A percentile compares a stretch with the other conserved stretches of the same genome.
Conservation (phyloP, 2,329 filamentous ascomycete species). For the Fusarium stilboides region DNA sequence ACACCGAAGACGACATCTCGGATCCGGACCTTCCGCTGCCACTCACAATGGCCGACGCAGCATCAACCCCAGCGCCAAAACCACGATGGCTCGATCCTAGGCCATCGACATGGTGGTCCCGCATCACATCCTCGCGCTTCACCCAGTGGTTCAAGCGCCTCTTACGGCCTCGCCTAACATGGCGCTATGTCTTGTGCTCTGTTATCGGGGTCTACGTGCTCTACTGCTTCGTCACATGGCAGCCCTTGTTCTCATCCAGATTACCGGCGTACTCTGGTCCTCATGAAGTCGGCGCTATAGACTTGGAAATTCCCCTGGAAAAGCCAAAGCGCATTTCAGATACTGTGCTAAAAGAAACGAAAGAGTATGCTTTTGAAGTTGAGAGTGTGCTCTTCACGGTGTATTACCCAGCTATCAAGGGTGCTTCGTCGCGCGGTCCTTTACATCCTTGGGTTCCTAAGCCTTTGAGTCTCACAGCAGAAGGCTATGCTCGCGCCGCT, state of each 20-base stretch:
- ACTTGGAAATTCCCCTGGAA: conserved; percentile 62
- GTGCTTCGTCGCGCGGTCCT: conserved; percentile 44
- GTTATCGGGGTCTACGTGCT: conserved; percentile 55
- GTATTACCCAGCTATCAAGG: conserved; percentile 62
- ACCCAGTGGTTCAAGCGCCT: conserved; percentile 20
- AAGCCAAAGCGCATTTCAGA: conserved; percentile 53
- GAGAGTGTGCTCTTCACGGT: conserved; percentile 65
- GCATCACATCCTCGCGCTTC: conserved; percentile 26
- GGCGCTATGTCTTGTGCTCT: conserved; percentile 54
- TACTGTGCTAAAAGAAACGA: conserved; percentile 53
- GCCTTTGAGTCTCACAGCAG: conserved; percentile 61
- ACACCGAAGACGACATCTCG: conserved; percentile 19
- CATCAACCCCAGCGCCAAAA: conserved; percentile 23
- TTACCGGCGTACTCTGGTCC: conserved; percentile 62
- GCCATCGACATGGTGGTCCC: conserved; percentile 27
- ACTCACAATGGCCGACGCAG: conserved; percentile 31
- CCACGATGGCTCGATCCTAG: conserved; percentile 46
- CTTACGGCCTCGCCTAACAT: conserved; percentile 54
- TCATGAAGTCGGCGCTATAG: conserved; percentile 62
- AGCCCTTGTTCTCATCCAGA: conserved; percentile 61
- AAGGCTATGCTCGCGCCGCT: conserved; percentile 64
- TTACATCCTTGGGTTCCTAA: conserved; percentile 63
- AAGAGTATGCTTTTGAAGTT: conserved; percentile 61
- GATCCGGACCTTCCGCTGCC: conserved; percentile 43
- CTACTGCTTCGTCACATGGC: conserved; percentile 58